These are phyloP conservation scores for Leishmania turanica DNA, from an alignment of 208 protist species.

Conservation along the genomic window DNA sequence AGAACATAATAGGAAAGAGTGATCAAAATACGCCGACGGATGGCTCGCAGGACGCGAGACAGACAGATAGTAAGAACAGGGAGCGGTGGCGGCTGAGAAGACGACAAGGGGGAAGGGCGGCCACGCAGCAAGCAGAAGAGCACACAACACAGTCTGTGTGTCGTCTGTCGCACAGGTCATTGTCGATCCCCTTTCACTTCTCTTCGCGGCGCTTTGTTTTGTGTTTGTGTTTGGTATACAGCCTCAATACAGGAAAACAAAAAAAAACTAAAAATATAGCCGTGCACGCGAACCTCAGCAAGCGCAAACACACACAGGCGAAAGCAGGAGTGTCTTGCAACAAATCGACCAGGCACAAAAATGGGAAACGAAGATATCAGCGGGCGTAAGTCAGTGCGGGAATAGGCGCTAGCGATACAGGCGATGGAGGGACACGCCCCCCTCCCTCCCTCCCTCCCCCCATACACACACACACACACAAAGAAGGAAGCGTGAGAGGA, in stretches of 20 bases:
- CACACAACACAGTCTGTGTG: neutral
- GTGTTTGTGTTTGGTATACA: too few relatives aligned
- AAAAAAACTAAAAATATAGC: neutral
- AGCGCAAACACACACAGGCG: neutral
- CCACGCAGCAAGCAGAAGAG: neutral
- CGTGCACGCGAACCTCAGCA: neutral
- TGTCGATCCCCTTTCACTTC: neutral
- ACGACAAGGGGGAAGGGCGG: neutral
- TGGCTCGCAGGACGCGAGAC: neutral
- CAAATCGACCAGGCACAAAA: neutral
- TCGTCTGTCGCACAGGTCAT: too few relatives aligned
- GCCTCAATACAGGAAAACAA: neutral
- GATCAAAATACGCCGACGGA: neutral
- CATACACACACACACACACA: neutral
- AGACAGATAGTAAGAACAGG: neutral
- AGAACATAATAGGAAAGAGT: neutral
- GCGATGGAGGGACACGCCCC: neutral
- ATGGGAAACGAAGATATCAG: neutral
- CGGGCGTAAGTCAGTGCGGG: neutral
- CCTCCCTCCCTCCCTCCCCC: too few relatives aligned
- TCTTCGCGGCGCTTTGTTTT: neutral
- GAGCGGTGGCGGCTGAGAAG: neutral
- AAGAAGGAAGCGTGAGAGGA: neutral
- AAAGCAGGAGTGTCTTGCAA: neutral
- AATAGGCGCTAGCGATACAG: neutral